Percentiles rank a stretch among this genome's conserved stretches.
These are phyloP conservation scores for Tuber brumale DNA, from an alignment of 495 filamentous ascomycete genomes.

Conservation along the genomic window DNA sequence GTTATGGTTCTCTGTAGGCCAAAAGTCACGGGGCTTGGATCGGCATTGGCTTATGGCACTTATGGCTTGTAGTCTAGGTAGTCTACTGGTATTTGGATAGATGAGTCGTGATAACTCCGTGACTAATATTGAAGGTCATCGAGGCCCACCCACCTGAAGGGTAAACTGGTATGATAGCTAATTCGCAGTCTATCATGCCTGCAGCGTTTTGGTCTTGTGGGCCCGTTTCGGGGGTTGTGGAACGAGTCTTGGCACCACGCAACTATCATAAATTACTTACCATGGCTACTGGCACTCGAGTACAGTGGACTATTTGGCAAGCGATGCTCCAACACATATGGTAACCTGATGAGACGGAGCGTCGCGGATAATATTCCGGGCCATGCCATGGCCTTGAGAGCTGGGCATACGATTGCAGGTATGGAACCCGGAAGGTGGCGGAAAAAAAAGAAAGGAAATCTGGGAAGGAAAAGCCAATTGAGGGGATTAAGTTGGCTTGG, in stretches of 20 bases:
- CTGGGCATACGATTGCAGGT: neutral
- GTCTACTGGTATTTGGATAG: neutral
- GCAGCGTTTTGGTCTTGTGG: neutral
- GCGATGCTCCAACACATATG: too few relatives aligned
- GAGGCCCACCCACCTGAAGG: neutral
- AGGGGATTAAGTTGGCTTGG: slow-evolving; percentile 3
- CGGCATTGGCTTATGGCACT: neutral
- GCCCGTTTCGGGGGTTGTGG: neutral
- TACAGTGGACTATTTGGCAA: too few relatives aligned
- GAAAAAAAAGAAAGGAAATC: neutral
- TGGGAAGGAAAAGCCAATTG: slow-evolving; percentile 3
- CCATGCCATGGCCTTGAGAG: neutral
- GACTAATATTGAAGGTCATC: neutral
- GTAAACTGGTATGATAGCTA: neutral
- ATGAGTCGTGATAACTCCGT: neutral
- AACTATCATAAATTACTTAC: neutral
- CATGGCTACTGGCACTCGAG: neutral
- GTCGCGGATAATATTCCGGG: neutral
- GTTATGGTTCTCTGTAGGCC: neutral
- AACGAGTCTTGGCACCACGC: slow-evolving; percentile 1
- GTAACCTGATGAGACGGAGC: neutral
- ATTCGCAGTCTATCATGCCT: neutral
- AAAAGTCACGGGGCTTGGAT: neutral
- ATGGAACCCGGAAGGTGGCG: neutral
- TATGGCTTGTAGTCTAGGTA: neutral